Percentiles rank a stretch among this genome's conserved stretches.
Evolutionary conservation across 345 rosid genomes (phyloP).

Genomic region (Schrenkiella parvula): DNA sequence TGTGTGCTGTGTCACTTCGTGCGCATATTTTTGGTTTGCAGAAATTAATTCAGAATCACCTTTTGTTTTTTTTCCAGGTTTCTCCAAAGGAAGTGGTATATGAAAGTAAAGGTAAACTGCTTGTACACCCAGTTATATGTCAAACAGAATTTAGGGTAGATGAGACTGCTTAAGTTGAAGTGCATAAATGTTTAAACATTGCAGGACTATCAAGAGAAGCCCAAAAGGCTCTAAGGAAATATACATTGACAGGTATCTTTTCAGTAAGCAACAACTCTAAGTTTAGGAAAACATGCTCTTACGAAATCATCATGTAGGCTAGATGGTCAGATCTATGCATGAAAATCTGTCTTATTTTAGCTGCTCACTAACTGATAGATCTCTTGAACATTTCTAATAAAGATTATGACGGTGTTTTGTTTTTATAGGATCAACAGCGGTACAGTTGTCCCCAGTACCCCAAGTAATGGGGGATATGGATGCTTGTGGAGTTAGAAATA

Average conservation of each 20-base stretch:
- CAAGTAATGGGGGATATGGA: slow-evolving; percentile 45
- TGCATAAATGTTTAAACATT: slow-evolving; percentile 22
- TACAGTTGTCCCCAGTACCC: slow-evolving; percentile 56
- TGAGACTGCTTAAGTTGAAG: background rate
- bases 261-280: background rate
- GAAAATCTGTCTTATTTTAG: background rate
- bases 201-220: slow-evolving; percentile 87
- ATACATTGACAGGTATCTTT: slow-evolving; percentile 56
- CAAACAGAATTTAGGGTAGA: background rate
- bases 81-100: slow-evolving; percentile 89
- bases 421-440: slow-evolving; percentile 49
- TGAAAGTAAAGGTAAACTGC: slow-evolving; percentile 63
- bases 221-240: slow-evolving; percentile 74
- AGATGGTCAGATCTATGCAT: background rate
- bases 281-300: background rate
- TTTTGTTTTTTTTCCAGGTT: slow-evolving; percentile 45
- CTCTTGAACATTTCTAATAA: background rate
- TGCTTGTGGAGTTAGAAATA: slow-evolving; percentile 62
- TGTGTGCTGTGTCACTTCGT: slow-evolving; percentile 3
- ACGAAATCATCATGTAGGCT: background rate
- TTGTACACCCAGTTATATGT: slow-evolving; percentile 13
- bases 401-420: background rate
- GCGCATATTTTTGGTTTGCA: background rate
- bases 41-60: slow-evolving; percentile 13
- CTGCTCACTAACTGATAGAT: background rate